Base-by-base conservation (phyloP, 2,329 filamentous ascomycete species). In the Penicillium sp. region DNA sequence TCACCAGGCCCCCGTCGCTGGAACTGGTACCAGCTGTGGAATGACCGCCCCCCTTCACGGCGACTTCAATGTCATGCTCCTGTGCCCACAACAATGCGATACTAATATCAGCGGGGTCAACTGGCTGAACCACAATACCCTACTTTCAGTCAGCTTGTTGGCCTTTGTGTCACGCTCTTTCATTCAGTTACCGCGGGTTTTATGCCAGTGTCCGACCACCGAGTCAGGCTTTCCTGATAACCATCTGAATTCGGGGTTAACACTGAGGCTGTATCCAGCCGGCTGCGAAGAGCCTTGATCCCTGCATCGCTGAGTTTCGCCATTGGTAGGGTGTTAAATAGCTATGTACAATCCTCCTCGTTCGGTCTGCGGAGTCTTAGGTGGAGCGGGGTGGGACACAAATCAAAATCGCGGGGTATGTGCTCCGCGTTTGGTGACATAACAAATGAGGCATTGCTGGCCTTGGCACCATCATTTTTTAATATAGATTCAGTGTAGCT, bases 11-110 rank as follows among this genome's bases (percentile, higher is more conserved):
- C n/a, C 80, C 79, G 27, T 79, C 68, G 1, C 81, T 81, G 1
- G 81, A 84, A 10, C 80, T 82, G 5, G 79, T 77, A 5, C 83
- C 83, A 1, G 79, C 77, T 0, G 83, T 83, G 2, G 81, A 82
- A 70, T 87, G 67, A 3, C 70, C 69, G 13, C 70, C 68, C 4
- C 70, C 66, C 52, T 70, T 67, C 10, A 72, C 63, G 8, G 68
- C 69, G 45, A 72, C 46, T 19, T 72, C 67, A 24, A 70, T 22
- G 7, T 22, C 46, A 48, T 70, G 49, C 19, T 75, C 66, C 3
- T 72, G 73, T 19, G 80, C 79, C 65, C 80, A 83, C 26, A 75
- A 71, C 46, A 84, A 65, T 0, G 75, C 73, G 7, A 73, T 68
- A 22, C 75, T 73, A 33, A 79, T 71, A 58, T 82, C 78, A 13